Percentiles rank a stretch among this genome's conserved stretches.
phyloP scores from a whole-genome alignment of 352 stramenopile genomes.

The Peronospora belbahrii region DNA sequence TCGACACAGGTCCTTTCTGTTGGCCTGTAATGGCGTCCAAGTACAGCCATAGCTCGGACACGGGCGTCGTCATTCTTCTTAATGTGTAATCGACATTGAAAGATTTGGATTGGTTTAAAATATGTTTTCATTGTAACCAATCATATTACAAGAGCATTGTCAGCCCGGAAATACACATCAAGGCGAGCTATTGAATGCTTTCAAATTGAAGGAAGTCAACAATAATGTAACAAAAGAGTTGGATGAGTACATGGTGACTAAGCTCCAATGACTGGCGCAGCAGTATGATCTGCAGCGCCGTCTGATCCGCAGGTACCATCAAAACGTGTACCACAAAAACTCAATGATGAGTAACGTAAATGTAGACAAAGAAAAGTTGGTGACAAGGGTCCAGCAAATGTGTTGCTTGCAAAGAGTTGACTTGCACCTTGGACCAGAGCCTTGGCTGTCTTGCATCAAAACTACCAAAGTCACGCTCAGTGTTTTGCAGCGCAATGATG shows the following conservation, averaged over 20 bases:
- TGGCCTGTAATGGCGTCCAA: conserved; percentile 47
- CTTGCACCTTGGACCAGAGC: too few species aligned
- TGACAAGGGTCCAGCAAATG: too few species aligned
- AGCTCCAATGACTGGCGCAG: conserved; percentile 48
- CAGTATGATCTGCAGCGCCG: conserved; percentile 44
- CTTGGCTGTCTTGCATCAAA: too few species aligned
- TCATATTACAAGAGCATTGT: too few species aligned
- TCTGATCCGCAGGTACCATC: conserved; percentile 50
- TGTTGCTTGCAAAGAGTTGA: too few species aligned
- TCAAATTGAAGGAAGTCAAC: too few species aligned
- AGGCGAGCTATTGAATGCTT: too few species aligned
- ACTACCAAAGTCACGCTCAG: too few species aligned
- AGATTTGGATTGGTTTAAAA: conserved; percentile 11
- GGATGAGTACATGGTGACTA: conserved; percentile 19
- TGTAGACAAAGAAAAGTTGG: too few species aligned
- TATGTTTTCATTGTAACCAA: conserved; percentile 1
- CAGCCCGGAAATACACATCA: too few species aligned
- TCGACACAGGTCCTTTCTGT: conserved; percentile 61
- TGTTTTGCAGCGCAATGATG: too few species aligned
- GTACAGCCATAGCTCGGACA: conserved; percentile 61
- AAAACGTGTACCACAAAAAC: conserved; percentile 39
- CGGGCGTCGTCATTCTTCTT: conserved; percentile 4
- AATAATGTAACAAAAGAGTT: conserved; percentile 11
- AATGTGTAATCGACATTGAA: neutral
- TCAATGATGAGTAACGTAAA: neutral